Conservation (phyloP, 2,329 filamentous ascomycete genomes). For the Fusarium duplospermum region DNA sequence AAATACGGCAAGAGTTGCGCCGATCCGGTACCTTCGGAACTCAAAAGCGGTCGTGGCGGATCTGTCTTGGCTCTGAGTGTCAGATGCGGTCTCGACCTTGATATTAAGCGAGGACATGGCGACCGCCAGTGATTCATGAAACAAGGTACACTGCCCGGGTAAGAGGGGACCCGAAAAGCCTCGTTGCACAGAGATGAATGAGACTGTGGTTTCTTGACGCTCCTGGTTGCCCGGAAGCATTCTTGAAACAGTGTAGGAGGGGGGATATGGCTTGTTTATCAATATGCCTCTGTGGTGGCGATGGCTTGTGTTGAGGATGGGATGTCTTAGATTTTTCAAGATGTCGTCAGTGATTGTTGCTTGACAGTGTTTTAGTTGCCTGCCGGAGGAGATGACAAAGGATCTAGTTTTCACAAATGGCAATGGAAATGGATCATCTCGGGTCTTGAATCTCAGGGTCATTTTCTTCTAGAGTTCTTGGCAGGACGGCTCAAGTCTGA, state of each 20-base stretch:
- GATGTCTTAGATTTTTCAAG: neutral
- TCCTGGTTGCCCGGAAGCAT: neutral
- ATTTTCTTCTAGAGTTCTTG: neutral
- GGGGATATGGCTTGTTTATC: neutral
- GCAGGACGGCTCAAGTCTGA: neutral
- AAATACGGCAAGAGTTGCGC: neutral
- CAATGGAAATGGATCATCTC: neutral
- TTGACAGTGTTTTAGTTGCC: neutral
- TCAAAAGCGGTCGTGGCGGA: neutral
- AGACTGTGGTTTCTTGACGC: neutral
- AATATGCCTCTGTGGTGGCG: neutral
- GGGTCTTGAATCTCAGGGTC: neutral
- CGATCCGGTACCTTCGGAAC: conserved; percentile 20
- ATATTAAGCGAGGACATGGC: neutral
- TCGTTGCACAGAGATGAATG: neutral
- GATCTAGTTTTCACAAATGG: neutral
- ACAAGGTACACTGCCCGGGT: neutral
- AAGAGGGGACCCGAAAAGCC: neutral
- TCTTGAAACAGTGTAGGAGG: neutral
- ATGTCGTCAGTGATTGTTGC: neutral
- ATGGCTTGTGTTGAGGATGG: neutral
- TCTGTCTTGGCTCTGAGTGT: neutral
- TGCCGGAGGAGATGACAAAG: neutral
- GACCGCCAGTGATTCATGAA: neutral
- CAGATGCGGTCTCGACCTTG: neutral